These are phyloP conservation scores for Parachlorella kessleri DNA, from an alignment of 139 green algal genomes.

Conservation along the genomic window DNA sequence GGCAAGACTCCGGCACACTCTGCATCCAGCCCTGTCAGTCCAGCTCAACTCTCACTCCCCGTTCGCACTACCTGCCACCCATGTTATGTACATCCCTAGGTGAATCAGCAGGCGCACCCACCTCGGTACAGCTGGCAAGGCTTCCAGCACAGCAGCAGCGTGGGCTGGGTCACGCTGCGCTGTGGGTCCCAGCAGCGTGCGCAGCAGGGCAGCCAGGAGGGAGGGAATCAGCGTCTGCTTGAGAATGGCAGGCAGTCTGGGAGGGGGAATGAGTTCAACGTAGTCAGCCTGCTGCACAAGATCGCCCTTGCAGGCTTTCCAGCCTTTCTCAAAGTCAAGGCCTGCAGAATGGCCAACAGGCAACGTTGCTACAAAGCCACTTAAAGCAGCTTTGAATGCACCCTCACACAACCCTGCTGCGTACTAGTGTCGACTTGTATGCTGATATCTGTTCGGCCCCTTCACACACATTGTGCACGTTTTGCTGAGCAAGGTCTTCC, in stretches of 20 bases:
- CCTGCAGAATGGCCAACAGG: constrained; percentile 22
- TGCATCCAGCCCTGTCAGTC: no score
- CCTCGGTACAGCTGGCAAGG: constrained; percentile 9
- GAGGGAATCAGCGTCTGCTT: constrained; percentile 60
- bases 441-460: not conserved
- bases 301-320: constrained; percentile 59
- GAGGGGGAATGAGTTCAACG: constrained; percentile 49
- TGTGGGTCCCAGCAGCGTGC: constrained; percentile 12
- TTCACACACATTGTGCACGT: not conserved
- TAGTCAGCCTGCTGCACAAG: constrained; percentile 51
- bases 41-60: no score
- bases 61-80: no score
- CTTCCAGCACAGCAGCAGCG: constrained; percentile 18
- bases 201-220: constrained; percentile 38
- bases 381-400: not conserved
- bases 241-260: constrained; percentile 61
- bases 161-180: not conserved
- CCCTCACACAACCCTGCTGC: not conserved
- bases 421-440: not conserved
- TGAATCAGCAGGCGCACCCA: no score
- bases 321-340: constrained; percentile 74
- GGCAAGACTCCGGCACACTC: no score
- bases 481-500: not conserved
- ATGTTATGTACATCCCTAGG: no score
- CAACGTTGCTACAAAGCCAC: not conserved